These are phyloP conservation scores for Astrocystis sublimbata DNA, from an alignment of 495 filamentous ascomycete genomes.

Conservation along the genomic window DNA sequence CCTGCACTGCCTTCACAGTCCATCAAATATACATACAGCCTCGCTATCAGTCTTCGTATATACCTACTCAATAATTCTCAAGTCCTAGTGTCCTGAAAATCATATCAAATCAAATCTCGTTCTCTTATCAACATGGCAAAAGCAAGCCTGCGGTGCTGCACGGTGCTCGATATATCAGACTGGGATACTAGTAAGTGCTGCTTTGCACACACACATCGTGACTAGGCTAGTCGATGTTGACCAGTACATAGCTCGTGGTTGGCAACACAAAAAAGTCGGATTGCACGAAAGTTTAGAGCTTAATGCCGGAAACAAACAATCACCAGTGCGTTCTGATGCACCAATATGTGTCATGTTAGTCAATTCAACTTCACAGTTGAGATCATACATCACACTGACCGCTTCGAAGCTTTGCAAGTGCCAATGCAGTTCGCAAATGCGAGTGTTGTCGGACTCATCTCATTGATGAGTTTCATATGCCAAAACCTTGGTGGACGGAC, in stretches of 20 bases:
- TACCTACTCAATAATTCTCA: too few relatives aligned
- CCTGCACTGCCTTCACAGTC: neutral
- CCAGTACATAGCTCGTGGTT: neutral
- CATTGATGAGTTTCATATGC: slow-evolving; percentile 9
- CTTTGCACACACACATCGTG: neutral
- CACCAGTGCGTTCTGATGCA: neutral
- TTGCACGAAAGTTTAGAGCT: neutral
- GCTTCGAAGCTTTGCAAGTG: slow-evolving; percentile 8
- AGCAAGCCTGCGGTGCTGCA: neutral
- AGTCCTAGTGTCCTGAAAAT: too few relatives aligned
- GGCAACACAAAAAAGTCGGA: neutral
- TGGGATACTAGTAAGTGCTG: neutral
- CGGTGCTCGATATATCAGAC: neutral
- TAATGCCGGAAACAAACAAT: neutral
- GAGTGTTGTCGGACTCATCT: neutral
- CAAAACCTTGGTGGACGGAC: slow-evolving; percentile 14
- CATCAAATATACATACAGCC: neutral
- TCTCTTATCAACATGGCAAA: neutral
- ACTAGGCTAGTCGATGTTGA: neutral
- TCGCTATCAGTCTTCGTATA: too few relatives aligned
- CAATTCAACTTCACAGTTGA: neutral
- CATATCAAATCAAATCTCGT: too few relatives aligned
- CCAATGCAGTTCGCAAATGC: slow-evolving; percentile 7
- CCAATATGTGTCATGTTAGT: slow-evolving; percentile 9
- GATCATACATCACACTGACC: neutral